Base-by-base conservation (phyloP, 768 basidiomycete genomes). In the Suillus luteus region DNA sequence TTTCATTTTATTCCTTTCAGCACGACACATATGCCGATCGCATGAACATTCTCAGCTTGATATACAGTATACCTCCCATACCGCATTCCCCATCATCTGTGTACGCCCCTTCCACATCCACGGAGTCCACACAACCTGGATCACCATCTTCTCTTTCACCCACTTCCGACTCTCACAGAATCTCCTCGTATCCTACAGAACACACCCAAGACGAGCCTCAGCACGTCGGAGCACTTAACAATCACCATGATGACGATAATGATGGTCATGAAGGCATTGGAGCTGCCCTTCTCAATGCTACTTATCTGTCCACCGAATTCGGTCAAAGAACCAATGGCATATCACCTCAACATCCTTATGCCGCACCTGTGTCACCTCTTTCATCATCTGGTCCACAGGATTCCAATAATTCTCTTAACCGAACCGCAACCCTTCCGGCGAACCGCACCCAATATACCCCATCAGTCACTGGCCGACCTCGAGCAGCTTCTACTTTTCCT, bases 11-110 rank as follows among this genome's bases (percentile, higher is more conserved):
- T 59, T 19, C 57, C 17, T 60, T 66, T 48, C 74, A 95, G 94
- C 95, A 96, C 73, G 95, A 96, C 76, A 96, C 95, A 10, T 96
- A 96, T 75, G 93, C 92, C 64, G 93, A 96, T 76, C 86, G 95
- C 59, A 94, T 96, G 90, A 91, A 92, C 71, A 95, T 96, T 71
- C 84, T 96, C 62, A 92, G 91, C 69, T 83, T 92, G 67, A 93
- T 94, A 66, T 95, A 95, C 80, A 90, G 87, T 74, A 93, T 95
- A 74, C 91, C 91, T 31, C 83, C 90, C 51, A 83, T 86, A 51
- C 89, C 89, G 24, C 86, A 90, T 71, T 82, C 90, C 12, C 83
- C 86, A 33, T 75, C 85, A 17, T 81, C 85, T 8, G 70, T 82
- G 58, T 85, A 85, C 74, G 74, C 81, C 61, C 67, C 71, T 27